Percentiles rank a stretch among this genome's conserved stretches.
Conservation (phyloP, 371 early-diverging fungal genomes). For the Batrachochytrium dendrobatidis region DNA sequence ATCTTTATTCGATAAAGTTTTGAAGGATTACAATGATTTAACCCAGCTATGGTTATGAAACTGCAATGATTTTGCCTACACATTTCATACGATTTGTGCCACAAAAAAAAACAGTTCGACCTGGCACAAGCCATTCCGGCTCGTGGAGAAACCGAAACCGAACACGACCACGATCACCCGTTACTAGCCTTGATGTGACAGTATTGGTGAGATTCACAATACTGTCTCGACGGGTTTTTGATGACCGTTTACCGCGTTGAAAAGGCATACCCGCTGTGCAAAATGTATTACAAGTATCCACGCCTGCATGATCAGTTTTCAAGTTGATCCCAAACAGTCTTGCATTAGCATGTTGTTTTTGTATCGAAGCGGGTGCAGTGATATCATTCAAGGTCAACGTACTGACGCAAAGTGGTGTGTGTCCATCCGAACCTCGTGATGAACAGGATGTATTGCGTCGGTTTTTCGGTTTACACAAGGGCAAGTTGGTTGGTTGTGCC, state of each 20-base stretch:
- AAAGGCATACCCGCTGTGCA: neutral
- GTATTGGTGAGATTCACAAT: neutral
- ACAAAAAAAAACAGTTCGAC: conserved; percentile 28
- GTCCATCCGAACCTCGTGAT: neutral
- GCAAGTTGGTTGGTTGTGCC: too few species aligned
- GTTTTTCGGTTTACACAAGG: too few species aligned
- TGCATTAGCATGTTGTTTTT: too few species aligned
- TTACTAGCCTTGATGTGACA: conserved; percentile 7
- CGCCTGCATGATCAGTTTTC: too few species aligned
- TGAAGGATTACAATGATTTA: too few species aligned
- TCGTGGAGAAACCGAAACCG: conserved; percentile 29
- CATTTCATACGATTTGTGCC: conserved; percentile 37
- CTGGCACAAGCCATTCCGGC: conserved; percentile 33
- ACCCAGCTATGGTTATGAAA: too few species aligned
- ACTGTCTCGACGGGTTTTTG: neutral
- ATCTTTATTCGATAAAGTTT: too few species aligned
- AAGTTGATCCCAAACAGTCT: too few species aligned
- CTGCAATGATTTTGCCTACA: conserved; percentile 33
- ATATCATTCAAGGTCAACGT: neutral
- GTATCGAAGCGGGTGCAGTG: neutral
- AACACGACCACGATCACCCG: conserved; percentile 24
- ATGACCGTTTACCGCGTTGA: neutral
- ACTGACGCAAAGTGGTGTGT: neutral
- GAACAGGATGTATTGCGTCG: neutral
- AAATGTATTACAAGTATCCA: too few species aligned